Percentiles rank a stretch among this genome's conserved stretches.
Evolutionary conservation across 2,329 filamentous ascomycete species (phyloP).

Genomic region (Polytolypa hystricis): DNA sequence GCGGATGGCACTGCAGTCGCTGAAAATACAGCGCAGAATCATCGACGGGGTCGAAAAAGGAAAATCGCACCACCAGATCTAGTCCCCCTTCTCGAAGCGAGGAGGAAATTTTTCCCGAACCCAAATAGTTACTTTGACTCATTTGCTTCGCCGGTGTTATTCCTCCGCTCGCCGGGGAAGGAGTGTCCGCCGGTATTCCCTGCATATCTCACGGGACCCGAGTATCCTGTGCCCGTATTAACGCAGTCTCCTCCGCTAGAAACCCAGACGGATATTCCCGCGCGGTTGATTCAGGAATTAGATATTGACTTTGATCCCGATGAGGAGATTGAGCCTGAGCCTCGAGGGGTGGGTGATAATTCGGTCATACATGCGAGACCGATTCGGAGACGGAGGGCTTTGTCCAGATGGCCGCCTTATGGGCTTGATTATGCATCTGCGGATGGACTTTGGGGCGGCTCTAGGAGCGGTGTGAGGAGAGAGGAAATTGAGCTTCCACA

Average conservation of each 20-base stretch:
- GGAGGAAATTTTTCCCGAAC: conserved; percentile 25
- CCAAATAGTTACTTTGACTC: conserved; percentile 33
- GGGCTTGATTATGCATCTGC: conserved; percentile 26
- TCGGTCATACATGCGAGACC: conserved; percentile 4
- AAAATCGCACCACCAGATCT: conserved; percentile 18
- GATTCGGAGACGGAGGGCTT: conserved; percentile 24
- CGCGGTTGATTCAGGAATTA: neutral
- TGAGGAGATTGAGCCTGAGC: neutral
- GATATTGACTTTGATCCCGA: conserved; percentile 3
- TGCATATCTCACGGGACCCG: conserved; percentile 22
- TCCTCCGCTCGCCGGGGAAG: conserved; percentile 31
- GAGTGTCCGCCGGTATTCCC: conserved; percentile 27
- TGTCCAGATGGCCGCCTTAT: conserved; percentile 30
- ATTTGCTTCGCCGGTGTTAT: conserved; percentile 33
- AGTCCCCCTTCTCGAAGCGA: conserved; percentile 24
- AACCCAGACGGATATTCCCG: conserved; percentile 2
- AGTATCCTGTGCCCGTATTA: conserved; percentile 24
- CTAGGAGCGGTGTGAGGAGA: too few relatives aligned
- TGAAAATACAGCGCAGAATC: neutral
- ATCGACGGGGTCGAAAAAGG: conserved; percentile 11
- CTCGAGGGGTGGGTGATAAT: neutral
- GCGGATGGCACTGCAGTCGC: neutral
- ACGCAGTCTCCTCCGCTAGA: conserved; percentile 8
- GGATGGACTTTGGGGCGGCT: conserved; percentile 10
- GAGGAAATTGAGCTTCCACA: conserved; percentile 24